Evolutionary conservation across 805 yeast species (phyloP).

Genomic region (Danielia oregonensis): DNA sequence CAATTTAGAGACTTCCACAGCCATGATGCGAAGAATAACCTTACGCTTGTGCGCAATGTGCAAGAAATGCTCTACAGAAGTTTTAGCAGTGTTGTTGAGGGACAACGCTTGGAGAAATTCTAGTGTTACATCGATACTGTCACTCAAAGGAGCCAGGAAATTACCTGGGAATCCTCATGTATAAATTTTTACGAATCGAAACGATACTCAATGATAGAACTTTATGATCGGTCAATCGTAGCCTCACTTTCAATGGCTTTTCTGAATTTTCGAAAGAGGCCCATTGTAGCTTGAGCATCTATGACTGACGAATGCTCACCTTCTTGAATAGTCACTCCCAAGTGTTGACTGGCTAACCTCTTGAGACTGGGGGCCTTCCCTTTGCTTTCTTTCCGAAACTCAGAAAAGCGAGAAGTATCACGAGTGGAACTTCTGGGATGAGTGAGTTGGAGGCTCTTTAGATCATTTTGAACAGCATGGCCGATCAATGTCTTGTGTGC

Average conservation of each 20-base stretch:
- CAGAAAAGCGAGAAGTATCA: constrained; percentile 67
- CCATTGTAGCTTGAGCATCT: constrained; percentile 87
- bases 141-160: too few species aligned
- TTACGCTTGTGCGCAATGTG: constrained; percentile 1
- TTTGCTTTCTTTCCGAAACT: constrained; percentile 54
- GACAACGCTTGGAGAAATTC: constrained; percentile 28
- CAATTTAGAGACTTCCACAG: constrained; percentile 1
- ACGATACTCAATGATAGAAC: background rate
- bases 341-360: constrained; percentile 53
- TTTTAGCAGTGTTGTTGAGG: constrained; percentile 35
- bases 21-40: background rate
- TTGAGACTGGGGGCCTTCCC: constrained; percentile 76
- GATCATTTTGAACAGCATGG: constrained; percentile 79
- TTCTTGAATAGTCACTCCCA: constrained; percentile 61
- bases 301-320: constrained; percentile 85
- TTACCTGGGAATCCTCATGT: too few species aligned
- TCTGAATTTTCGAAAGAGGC: constrained; percentile 61
- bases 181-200: too few species aligned
- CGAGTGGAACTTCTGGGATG: constrained; percentile 64
- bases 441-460: constrained; percentile 60
- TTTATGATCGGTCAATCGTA: constrained; percentile 2
- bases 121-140: too few species aligned
- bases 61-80: constrained; percentile 36
- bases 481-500: constrained; percentile 67
- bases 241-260: constrained; percentile 54